Evolutionary conservation across 106 monocot genomes (phyloP).

Genomic region (Narthecium ossifragum): DNA sequence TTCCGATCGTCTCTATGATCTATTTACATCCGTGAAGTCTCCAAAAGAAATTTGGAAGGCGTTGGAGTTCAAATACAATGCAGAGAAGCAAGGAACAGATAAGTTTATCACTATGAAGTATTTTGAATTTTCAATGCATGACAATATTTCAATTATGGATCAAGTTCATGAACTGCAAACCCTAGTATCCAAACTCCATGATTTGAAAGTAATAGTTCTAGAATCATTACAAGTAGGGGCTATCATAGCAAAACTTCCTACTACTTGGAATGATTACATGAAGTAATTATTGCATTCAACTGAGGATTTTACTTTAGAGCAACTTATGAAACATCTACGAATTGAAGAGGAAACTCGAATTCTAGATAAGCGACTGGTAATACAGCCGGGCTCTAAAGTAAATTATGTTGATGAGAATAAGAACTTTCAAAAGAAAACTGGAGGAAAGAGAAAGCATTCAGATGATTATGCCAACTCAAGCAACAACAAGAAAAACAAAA

Average conservation of each 20-base stretch:
- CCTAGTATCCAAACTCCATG: neutral
- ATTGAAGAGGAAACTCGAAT: slow-evolving; percentile 4
- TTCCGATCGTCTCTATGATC: too few relatives aligned
- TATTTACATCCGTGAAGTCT: too few relatives aligned
- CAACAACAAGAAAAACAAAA: neutral
- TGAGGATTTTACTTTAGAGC: neutral
- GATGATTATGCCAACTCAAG: too few relatives aligned
- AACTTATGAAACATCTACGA: neutral
- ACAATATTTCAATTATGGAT: neutral
- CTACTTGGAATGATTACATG: too few relatives aligned
- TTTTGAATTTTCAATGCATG: neutral
- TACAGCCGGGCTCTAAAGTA: neutral
- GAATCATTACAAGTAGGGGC: neutral
- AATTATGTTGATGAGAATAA: neutral
- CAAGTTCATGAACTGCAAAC: slow-evolving; percentile 3
- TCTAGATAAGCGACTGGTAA: neutral
- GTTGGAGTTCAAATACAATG: neutral
- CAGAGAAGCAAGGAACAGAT: neutral
- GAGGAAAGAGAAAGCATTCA: too few relatives aligned
- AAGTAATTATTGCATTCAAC: neutral
- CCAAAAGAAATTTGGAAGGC: too few relatives aligned
- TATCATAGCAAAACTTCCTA: neutral
- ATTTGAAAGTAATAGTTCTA: neutral
- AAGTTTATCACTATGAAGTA: neutral
- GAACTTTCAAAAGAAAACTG: neutral